Evolutionary conservation across 202 grass and related monocot species (phyloP).

Genomic region (Schoenoplectus tabernaemontani): DNA sequence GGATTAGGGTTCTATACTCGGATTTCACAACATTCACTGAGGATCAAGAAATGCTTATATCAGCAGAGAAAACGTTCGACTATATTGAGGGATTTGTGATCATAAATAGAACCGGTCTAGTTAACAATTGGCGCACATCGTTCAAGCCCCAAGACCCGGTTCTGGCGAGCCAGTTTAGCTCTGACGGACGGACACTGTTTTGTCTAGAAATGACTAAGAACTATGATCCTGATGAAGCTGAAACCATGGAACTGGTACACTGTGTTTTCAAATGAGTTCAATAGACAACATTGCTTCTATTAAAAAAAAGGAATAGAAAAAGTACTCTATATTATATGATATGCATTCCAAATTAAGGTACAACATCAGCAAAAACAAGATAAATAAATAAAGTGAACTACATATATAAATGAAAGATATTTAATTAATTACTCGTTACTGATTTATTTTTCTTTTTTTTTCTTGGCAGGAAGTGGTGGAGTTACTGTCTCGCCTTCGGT

Average conservation of each 20-base stretch:
- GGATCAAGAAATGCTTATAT: slow-evolving; percentile 91
- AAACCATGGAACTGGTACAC: slow-evolving; percentile 54
- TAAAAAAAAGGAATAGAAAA: background rate
- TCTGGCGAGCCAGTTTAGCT: slow-evolving; percentile 65
- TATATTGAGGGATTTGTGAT: slow-evolving; percentile 96
- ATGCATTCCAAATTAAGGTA: background rate
- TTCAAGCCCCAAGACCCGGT: slow-evolving; percentile 78
- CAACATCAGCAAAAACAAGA: background rate
- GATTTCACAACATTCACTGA: slow-evolving; percentile 72
- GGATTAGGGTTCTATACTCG: slow-evolving; percentile 85
- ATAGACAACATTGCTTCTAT: slow-evolving; percentile 13
- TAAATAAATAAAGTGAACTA: background rate
- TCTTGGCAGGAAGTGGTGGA: slow-evolving; percentile 49
- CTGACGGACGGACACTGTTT: slow-evolving; percentile 57
- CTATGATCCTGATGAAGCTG: slow-evolving; percentile 40
- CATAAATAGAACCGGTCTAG: slow-evolving; percentile 90
- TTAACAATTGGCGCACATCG: slow-evolving; percentile 91
- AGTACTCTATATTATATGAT: background rate
- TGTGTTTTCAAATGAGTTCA: background rate
- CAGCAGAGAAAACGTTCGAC: slow-evolving; percentile 55
- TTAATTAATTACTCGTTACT: no score
- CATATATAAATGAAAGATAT: background rate
- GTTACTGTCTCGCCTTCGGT: slow-evolving; percentile 61
- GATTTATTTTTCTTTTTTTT: background rate
- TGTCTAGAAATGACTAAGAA: slow-evolving; percentile 97